Evolutionary conservation across 2,329 filamentous ascomycete species (phyloP).

Genomic region (Westerdykella ornata): DNA sequence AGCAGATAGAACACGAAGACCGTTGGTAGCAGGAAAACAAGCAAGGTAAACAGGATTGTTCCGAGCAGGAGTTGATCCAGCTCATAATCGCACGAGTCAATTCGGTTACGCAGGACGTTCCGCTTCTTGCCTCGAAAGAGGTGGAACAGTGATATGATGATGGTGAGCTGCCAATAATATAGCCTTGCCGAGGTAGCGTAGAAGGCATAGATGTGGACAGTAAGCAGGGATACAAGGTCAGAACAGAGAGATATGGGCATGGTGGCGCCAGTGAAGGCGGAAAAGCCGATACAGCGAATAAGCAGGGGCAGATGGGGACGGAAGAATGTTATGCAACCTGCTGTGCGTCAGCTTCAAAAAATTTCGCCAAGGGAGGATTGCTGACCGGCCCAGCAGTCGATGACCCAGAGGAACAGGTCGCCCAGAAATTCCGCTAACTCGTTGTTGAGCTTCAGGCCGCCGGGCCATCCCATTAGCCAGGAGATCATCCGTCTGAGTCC

Average conservation of each 20-base stretch:
- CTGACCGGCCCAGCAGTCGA: constrained; percentile 90
- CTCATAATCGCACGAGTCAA: constrained; percentile 98
- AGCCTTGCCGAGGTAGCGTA: constrained; percentile 95
- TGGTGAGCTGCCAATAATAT: constrained; percentile 97
- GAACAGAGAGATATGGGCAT: constrained; percentile 96
- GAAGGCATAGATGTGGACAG: constrained; percentile 95
- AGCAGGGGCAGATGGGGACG: constrained; percentile 76
- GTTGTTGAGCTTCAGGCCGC: constrained; percentile 88
- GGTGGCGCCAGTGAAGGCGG: constrained; percentile 89
- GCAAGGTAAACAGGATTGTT: constrained; percentile 89
- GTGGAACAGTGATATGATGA: constrained; percentile 95
- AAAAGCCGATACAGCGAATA: constrained; percentile 89
- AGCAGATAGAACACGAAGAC: constrained; percentile 96
- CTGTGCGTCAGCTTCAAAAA: constrained; percentile 15
- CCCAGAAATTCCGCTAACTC: constrained; percentile 91
- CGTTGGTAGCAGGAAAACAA: constrained; percentile 91
- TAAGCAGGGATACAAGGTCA: constrained; percentile 83
- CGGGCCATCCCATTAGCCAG: constrained; percentile 95
- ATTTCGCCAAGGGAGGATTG: background rate
- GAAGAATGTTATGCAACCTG: constrained; percentile 68
- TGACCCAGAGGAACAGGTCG: constrained; percentile 95
- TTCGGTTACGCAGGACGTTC: constrained; percentile 92
- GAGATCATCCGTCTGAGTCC: constrained; percentile 81
- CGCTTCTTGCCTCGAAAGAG: constrained; percentile 97
- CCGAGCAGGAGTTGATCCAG: constrained; percentile 92